These are phyloP conservation scores for Collariella sp. DNA, from an alignment of 495 filamentous ascomycete genomes.

Conservation along the genomic window DNA sequence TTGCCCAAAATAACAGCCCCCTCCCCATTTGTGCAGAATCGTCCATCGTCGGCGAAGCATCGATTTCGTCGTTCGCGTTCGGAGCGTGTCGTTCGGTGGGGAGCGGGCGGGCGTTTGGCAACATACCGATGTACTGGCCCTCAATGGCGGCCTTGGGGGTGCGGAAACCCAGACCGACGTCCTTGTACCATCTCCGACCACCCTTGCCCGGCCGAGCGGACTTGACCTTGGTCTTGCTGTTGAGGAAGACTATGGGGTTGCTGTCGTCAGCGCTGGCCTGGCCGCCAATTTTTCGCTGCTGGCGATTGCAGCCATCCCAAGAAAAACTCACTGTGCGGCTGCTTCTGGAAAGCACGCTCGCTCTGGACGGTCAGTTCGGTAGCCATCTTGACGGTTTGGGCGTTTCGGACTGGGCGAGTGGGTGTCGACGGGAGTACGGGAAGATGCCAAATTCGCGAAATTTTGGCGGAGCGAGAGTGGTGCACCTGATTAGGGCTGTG, in stretches of 20 bases:
- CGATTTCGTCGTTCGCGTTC: conserved; percentile 6
- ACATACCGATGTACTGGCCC: conserved; percentile 97
- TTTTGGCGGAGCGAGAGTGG: conserved; percentile 19
- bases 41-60: background rate
- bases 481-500: no score
- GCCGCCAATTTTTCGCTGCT: conserved; percentile 4
- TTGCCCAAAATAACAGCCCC: background rate
- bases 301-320: background rate
- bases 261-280: conserved; percentile 6
- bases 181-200: conserved; percentile 98
- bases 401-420: conserved; percentile 8
- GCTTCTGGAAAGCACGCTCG: conserved; percentile 97
- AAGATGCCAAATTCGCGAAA: conserved; percentile 17
- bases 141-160: conserved; percentile 97
- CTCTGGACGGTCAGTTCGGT: conserved; percentile 97
- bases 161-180: conserved; percentile 96
- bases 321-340: conserved; percentile 67
- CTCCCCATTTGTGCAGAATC: background rate
- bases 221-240: conserved; percentile 84
- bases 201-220: conserved; percentile 70
- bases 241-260: conserved; percentile 64
- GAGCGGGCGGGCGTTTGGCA: conserved; percentile 2
- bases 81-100: conserved; percentile 4
- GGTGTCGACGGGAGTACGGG: conserved; percentile 13
- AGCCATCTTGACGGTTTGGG: conserved; percentile 72